phyloP scores from a whole-genome alignment of 768 basidiomycete species.

The Boletus subcaerulescens region DNA sequence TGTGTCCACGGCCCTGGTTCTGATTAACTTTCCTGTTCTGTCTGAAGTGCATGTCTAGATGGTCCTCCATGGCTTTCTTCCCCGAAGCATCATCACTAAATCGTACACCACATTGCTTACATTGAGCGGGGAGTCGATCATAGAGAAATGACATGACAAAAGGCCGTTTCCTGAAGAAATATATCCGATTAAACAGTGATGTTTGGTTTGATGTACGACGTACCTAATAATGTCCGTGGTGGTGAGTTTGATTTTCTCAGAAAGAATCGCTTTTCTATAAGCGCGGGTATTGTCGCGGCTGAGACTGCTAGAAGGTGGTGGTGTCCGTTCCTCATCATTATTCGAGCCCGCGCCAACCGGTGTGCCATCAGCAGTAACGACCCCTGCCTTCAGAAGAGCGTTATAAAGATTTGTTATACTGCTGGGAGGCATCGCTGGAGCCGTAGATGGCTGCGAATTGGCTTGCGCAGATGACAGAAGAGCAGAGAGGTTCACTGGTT shows the following conservation, averaged over 20 bases:
- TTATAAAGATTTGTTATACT: slow-evolving; percentile 61
- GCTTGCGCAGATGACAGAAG: slow-evolving; percentile 28
- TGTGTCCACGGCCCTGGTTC: slow-evolving; percentile 78
- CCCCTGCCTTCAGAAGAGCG: slow-evolving; percentile 75
- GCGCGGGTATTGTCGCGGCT: slow-evolving; percentile 49
- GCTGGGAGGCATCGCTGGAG: slow-evolving; percentile 23
- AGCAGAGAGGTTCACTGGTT: slow-evolving; percentile 30
- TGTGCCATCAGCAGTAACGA: slow-evolving; percentile 56
- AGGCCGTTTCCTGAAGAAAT: slow-evolving; percentile 44
- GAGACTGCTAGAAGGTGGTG: slow-evolving; percentile 32
- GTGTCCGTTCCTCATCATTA: slow-evolving; percentile 26
- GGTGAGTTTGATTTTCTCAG: slow-evolving; percentile 58
- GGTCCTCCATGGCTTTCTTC: slow-evolving; percentile 77
- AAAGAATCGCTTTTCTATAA: slow-evolving; percentile 61
- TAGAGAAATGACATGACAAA: slow-evolving; percentile 67
- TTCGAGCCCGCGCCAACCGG: slow-evolving; percentile 46
- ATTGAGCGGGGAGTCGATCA: slow-evolving; percentile 72
- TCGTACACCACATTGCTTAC: slow-evolving; percentile 91
- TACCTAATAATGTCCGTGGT: slow-evolving; percentile 74
- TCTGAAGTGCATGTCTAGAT: slow-evolving; percentile 95
- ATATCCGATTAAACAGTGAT: not conserved
- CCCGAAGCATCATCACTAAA: slow-evolving; percentile 72
- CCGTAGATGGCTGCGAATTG: slow-evolving; percentile 21
- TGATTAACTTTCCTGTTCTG: slow-evolving; percentile 84
- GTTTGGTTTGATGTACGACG: slow-evolving; percentile 16